Evolutionary conservation across 495 filamentous ascomycete species (phyloP).

Genomic region (Penicillium nucicola): DNA sequence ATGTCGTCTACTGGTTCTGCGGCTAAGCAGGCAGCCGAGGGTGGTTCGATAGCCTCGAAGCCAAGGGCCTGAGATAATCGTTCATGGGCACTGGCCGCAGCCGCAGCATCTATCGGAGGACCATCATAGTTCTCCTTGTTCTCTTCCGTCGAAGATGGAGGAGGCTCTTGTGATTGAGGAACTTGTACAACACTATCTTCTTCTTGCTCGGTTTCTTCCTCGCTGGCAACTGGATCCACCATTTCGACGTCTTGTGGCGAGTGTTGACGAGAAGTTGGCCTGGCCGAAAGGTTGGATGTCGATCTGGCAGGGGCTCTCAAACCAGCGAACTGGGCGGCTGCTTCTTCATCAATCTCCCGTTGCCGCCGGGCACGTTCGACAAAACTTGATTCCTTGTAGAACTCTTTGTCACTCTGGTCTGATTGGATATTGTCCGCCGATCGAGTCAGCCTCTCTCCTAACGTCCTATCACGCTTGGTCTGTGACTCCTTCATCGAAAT

Average conservation of each 20-base stretch:
- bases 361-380: slow-evolving; percentile 36
- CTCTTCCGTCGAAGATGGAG: slow-evolving; percentile 36
- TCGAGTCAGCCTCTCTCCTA: slow-evolving; percentile 38
- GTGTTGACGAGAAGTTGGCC: slow-evolving; percentile 5
- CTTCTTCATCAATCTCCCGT: slow-evolving; percentile 34
- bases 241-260: slow-evolving; percentile 5
- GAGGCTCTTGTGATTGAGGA: slow-evolving; percentile 23
- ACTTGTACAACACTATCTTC: slow-evolving; percentile 31
- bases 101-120: slow-evolving; percentile 21
- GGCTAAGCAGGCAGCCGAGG: slow-evolving; percentile 1
- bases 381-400: slow-evolving; percentile 44
- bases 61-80: slow-evolving; percentile 41
- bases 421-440: slow-evolving; percentile 36
- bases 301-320: slow-evolving; percentile 35
- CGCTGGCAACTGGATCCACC: slow-evolving; percentile 30
- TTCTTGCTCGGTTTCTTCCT: slow-evolving; percentile 54
- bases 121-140: slow-evolving; percentile 50
- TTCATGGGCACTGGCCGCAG: slow-evolving; percentile 33
- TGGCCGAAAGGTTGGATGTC: neutral
- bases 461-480: slow-evolving; percentile 27
- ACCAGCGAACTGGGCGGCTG: slow-evolving; percentile 37
- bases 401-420: slow-evolving; percentile 43
- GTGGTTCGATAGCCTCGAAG: slow-evolving; percentile 23
- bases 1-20: neutral
- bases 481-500: slow-evolving; percentile 54